Conservation (phyloP, 2,329 filamentous ascomycete species). For the Fusarium gaditjirri region DNA sequence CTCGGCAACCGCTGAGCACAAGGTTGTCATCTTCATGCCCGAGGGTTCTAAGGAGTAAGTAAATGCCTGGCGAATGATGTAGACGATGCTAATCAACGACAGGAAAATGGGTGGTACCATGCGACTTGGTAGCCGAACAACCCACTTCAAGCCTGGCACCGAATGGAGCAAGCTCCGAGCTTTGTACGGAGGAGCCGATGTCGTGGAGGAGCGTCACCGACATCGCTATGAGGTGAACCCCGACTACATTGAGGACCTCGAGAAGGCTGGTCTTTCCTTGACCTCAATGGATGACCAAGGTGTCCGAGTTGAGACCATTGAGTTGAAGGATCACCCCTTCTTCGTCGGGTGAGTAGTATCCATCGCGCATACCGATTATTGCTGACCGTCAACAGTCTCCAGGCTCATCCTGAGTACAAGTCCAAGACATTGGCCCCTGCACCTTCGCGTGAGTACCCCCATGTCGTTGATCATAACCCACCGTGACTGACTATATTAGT, state of each 20-base stretch:
- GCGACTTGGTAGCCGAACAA: constrained; percentile 81
- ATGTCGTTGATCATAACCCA: neutral
- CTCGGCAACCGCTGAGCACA: constrained; percentile 66
- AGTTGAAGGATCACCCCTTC: constrained; percentile 39
- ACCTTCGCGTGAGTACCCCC: constrained; percentile 56
- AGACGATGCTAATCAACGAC: neutral
- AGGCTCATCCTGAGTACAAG: constrained; percentile 79
- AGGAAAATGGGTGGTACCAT: constrained; percentile 79
- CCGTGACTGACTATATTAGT: constrained; percentile 52
- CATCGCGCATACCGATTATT: neutral
- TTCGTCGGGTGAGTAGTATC: constrained; percentile 26
- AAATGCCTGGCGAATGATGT: fast-evolving
- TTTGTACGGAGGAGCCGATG: constrained; percentile 71
- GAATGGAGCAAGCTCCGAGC: constrained; percentile 83
- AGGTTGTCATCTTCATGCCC: constrained; percentile 91
- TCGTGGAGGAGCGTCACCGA: constrained; percentile 79
- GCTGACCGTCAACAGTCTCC: constrained; percentile 63
- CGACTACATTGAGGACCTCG: constrained; percentile 74
- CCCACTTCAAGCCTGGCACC: constrained; percentile 77
- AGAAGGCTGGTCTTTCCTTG: constrained; percentile 71
- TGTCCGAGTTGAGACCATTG: constrained; percentile 33
- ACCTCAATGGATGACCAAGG: constrained; percentile 56
- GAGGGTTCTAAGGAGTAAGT: constrained; percentile 64
- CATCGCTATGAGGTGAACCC: constrained; percentile 95
- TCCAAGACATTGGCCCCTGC: constrained; percentile 78